Evolutionary conservation across 2,329 filamentous ascomycete genomes (phyloP), one percentile per base, ranked within the genome.

Genomic region (Epichloe coenophiala): DNA sequence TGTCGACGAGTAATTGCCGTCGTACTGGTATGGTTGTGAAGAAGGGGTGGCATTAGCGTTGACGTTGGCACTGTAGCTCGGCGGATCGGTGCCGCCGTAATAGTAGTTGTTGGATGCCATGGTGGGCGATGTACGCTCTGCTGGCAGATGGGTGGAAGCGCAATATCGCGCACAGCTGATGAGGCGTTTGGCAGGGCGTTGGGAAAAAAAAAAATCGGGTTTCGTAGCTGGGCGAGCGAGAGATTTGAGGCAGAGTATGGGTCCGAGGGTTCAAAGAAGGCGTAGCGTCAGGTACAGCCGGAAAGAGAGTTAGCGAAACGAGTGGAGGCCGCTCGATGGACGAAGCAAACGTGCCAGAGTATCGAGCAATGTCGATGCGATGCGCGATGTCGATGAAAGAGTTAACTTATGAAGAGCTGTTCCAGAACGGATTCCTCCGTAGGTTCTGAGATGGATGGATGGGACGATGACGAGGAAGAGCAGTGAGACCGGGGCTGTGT

Each of bases 81-180:
- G 67, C 53, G 69, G 61, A 57, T 66, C 58, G 59, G 53, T 67
- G 63, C 74, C 71, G 67, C 59, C 61, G 53, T 66, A 57, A 68
- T 86, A 86, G 59, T 84, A 78, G 68, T 81, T 76, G 69, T 81
- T 76, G 56, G 77, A 72, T 43, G 80, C 75, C 81, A 84, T 83
- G 59, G 49, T 71, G 64, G 55, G 53, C 50, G 54, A 36, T 13
- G 27, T 12, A 19, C 27, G 21, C 21, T 45, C 47, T 17, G 31
- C 19, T 5, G 13, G 33, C 9, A 21, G n/a, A 9, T 17, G 8
- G 43, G 49, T 3, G 19, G 43, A 19, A 33, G 31, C 31, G 11
- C 8, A 23, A 27, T 35, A n/a, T 9, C 45, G 45, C 42, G 35
- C 17, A 41, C 44, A 43, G 37, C 40, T 40, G 52, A 48, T 44